Percentiles rank a stretch among this genome's conserved stretches.
Evolutionary conservation across 305 asterid genomes (phyloP).

Genomic region (Euphrasia arctica): DNA sequence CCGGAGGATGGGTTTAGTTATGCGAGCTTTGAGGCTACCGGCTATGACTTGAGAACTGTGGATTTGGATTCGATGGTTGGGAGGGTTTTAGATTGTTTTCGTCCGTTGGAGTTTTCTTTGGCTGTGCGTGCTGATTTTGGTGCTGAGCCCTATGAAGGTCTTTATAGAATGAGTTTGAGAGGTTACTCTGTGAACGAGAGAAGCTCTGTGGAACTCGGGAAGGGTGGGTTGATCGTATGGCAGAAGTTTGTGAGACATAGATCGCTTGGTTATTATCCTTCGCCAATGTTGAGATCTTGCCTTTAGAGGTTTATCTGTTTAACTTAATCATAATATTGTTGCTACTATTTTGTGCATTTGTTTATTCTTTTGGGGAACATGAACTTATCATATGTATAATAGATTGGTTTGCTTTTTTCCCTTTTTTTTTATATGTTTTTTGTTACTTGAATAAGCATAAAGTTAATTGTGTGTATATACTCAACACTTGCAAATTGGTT

Average conservation of each 20-base stretch:
- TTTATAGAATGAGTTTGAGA: not conserved
- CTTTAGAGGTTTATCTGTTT: not conserved
- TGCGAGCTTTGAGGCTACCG: slow-evolving; percentile 8
- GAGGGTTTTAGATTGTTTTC: slow-evolving; percentile 6
- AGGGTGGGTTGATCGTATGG: not conserved
- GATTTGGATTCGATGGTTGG: not conserved
- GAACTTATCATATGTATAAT: no score
- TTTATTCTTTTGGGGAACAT: not conserved
- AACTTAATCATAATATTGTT: not conserved
- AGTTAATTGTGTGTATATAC: no score
- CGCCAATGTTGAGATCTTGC: slow-evolving; percentile 1
- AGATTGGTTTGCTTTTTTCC: no score
- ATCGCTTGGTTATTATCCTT: not conserved
- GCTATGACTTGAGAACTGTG: not conserved
- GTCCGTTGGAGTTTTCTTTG: not conserved
- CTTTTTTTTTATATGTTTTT: no score
- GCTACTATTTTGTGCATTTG: slow-evolving; percentile 3
- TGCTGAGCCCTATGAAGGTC: not conserved
- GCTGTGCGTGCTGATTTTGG: slow-evolving; percentile 2
- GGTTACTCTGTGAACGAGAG: not conserved
- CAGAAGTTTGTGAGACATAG: not conserved
- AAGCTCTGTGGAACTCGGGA: not conserved
- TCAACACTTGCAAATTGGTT: no score
- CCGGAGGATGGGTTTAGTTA: slow-evolving; percentile 5
- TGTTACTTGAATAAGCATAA: no score